phyloP scores from a whole-genome alignment of 2,329 filamentous ascomycete species.

The Curvularia sp. region DNA sequence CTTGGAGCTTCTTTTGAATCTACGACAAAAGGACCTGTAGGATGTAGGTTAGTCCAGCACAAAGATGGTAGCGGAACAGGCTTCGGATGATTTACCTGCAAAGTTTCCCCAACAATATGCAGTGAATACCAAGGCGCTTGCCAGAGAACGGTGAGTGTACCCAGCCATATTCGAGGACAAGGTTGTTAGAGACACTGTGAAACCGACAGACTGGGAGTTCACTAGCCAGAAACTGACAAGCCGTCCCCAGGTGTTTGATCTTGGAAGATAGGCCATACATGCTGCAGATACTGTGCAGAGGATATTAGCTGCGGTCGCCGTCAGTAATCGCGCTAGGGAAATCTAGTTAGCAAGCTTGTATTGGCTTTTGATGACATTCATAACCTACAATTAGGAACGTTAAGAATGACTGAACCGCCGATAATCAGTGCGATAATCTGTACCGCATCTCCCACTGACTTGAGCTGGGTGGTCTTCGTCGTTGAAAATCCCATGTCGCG shows the following conservation, averaged over 20 bases:
- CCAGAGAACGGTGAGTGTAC: slow-evolving; percentile 61
- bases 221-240: slow-evolving; percentile 40
- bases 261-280: slow-evolving; percentile 29
- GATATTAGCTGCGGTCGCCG: slow-evolving; percentile 36
- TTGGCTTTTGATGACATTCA: neutral
- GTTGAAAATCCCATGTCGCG: slow-evolving; percentile 83
- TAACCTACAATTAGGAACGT: slow-evolving; percentile 39
- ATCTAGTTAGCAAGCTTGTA: slow-evolving; percentile 4
- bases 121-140: slow-evolving; percentile 55
- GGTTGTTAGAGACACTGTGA: slow-evolving; percentile 38
- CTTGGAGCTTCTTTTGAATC: slow-evolving; percentile 46
- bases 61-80: neutral
- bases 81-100: slow-evolving; percentile 32
- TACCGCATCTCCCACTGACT: slow-evolving; percentile 64
- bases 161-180: slow-evolving; percentile 55
- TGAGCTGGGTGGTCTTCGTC: slow-evolving; percentile 76
- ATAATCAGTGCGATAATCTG: slow-evolving; percentile 50
- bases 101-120: slow-evolving; percentile 56
- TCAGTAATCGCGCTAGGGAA: slow-evolving; percentile 31
- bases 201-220: slow-evolving; percentile 58
- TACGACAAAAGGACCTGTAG: slow-evolving; percentile 50
- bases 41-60: neutral
- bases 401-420: slow-evolving; percentile 38
- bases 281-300: slow-evolving; percentile 33
- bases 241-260: slow-evolving; percentile 37